phyloP scores from a whole-genome alignment of 2,329 filamentous ascomycete genomes.

The Phialophora macrospora region DNA sequence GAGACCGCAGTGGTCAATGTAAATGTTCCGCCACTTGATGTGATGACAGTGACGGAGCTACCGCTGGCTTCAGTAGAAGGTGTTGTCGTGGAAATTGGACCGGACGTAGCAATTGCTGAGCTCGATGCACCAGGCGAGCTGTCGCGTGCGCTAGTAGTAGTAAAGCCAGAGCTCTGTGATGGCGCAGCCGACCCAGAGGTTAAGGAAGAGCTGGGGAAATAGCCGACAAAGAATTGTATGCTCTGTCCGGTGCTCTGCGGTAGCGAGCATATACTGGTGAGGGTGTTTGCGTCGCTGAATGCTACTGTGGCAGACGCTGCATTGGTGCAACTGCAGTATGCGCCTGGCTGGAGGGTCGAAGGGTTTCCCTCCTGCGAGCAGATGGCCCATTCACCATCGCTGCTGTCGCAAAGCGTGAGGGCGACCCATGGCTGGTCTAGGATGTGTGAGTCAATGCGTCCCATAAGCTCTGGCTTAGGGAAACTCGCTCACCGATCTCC shows the following conservation, averaged over 20 bases:
- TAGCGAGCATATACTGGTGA: slow-evolving; percentile 42
- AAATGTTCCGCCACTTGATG: slow-evolving; percentile 2
- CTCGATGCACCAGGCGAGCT: slow-evolving; percentile 3
- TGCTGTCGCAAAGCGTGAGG: slow-evolving; percentile 46
- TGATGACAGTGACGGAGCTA: slow-evolving; percentile 6
- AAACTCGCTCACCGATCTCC: slow-evolving; percentile 25
- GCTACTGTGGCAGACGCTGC: slow-evolving; percentile 40
- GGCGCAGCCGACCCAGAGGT: slow-evolving; percentile 6
- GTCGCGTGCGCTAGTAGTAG: neutral
- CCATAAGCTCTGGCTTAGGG: neutral
- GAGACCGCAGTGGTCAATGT: neutral
- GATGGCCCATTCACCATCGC: slow-evolving; percentile 43
- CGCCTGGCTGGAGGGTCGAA: slow-evolving; percentile 37
- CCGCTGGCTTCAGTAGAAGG: slow-evolving; percentile 3
- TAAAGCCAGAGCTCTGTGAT: slow-evolving; percentile 6
- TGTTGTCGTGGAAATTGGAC: neutral
- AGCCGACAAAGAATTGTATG: slow-evolving; percentile 40
- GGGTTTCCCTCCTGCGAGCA: slow-evolving; percentile 41
- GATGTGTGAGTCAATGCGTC: slow-evolving; percentile 2
- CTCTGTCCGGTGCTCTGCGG: slow-evolving; percentile 40
- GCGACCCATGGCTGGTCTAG: slow-evolving; percentile 44
- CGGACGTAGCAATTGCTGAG: slow-evolving; percentile 4
- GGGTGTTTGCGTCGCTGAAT: slow-evolving; percentile 37
- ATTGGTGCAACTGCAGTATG: slow-evolving; percentile 43
- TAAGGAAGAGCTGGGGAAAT: slow-evolving; percentile 35